Conservation (phyloP, 371 early-diverging fungal species). For the Actinomucor elegans region DNA sequence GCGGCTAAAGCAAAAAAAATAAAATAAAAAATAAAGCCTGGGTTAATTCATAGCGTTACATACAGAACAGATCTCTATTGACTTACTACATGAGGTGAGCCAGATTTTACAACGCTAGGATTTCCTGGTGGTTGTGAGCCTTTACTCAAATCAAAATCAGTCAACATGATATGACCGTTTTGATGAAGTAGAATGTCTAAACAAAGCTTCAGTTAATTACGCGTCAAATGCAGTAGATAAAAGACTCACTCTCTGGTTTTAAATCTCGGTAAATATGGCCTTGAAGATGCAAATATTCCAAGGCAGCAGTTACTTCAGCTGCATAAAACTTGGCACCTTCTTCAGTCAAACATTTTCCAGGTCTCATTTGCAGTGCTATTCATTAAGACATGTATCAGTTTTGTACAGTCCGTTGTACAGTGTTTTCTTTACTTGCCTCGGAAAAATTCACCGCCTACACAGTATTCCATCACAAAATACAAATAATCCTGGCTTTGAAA, state of each 20-base stretch:
- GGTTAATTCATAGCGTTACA: too few relatives aligned
- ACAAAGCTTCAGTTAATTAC: not conserved
- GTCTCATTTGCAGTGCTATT: conserved; percentile 78
- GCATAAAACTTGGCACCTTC: conserved; percentile 96
- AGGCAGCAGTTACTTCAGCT: conserved; percentile 92
- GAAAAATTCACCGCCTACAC: conserved; percentile 98
- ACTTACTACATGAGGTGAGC: conserved; percentile 42
- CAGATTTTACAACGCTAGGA: conserved; percentile 71
- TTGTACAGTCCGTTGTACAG: too few relatives aligned
- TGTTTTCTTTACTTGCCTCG: too few relatives aligned
- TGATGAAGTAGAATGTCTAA: conserved; percentile 88
- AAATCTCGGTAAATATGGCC: conserved; percentile 98
- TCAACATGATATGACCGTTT: conserved; percentile 93
- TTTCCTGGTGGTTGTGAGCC: conserved; percentile 72
- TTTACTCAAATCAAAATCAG: conserved; percentile 94
- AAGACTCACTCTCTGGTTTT: conserved; percentile 94
- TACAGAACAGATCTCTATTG: not conserved
- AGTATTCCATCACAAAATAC: conserved; percentile 98
- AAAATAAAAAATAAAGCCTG: too few relatives aligned
- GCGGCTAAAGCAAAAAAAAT: too few relatives aligned
- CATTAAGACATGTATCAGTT: too few relatives aligned
- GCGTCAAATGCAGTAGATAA: not conserved
- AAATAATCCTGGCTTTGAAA: conserved; percentile 95
- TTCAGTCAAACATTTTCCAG: conserved; percentile 84
- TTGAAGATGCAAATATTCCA: conserved; percentile 96